Percentiles rank a stretch among this genome's conserved stretches.
Evolutionary conservation across 495 filamentous ascomycete species (phyloP).

Genomic region (Hyaloscypha variabilis): DNA sequence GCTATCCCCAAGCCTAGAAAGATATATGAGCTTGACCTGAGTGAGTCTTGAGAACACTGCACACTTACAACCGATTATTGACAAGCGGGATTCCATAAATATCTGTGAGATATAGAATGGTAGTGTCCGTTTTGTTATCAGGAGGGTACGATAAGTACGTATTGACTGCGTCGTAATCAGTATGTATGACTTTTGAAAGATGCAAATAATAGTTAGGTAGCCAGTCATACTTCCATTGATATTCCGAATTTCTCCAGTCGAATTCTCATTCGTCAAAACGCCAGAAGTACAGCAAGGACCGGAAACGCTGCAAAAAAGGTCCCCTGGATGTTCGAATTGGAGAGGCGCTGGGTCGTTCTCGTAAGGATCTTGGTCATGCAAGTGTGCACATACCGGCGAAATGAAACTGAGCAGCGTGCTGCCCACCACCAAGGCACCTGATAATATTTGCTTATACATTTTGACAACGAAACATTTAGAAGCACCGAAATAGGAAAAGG

Average conservation of each 20-base stretch:
- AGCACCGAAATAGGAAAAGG: too few species aligned
- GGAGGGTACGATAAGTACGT: slow-evolving; percentile 16
- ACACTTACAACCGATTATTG: slow-evolving; percentile 62
- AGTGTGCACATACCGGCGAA: too few species aligned
- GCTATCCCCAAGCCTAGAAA: slow-evolving; percentile 62
- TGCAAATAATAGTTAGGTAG: not conserved
- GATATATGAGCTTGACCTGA: slow-evolving; percentile 31
- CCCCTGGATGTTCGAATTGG: slow-evolving; percentile 13
- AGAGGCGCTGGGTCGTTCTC: slow-evolving; percentile 28
- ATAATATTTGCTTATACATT: too few species aligned
- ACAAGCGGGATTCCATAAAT: slow-evolving; percentile 61
- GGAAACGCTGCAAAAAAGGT: slow-evolving; percentile 2
- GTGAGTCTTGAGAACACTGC: not conserved
- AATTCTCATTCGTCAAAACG: slow-evolving; percentile 12
- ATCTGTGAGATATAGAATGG: slow-evolving; percentile 58
- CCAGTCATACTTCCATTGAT: slow-evolving; percentile 14
- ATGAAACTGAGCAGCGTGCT: too few species aligned
- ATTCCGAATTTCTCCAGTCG: slow-evolving; percentile 6
- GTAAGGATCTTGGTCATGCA: too few species aligned
- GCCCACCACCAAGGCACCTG: too few species aligned
- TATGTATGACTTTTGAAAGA: too few species aligned
- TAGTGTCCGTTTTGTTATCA: slow-evolving; percentile 39
- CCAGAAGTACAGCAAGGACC: slow-evolving; percentile 1
- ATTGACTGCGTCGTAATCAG: slow-evolving; percentile 7
- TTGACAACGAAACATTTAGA: too few species aligned